A percentile compares a stretch with the other conserved stretches of the same genome.
Evolutionary conservation across 306 rosid genomes (phyloP).

Genomic region (Quillaja saponaria): DNA sequence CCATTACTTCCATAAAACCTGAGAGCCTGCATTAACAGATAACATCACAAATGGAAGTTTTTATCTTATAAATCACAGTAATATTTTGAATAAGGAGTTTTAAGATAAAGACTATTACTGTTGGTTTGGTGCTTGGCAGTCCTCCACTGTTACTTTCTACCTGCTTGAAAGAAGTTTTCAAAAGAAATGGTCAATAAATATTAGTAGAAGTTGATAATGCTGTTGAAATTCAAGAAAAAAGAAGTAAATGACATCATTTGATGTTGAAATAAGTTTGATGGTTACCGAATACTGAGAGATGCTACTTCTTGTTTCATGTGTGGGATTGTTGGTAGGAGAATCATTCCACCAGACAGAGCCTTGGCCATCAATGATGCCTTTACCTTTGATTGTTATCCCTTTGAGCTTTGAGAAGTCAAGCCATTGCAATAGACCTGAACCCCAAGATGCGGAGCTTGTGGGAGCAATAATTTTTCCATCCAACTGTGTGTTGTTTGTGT

Average conservation of each 20-base stretch:
- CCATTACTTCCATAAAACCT: conserved; percentile 70
- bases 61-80: no score
- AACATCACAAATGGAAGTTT: not conserved
- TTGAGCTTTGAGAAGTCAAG: conserved; percentile 60
- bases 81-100: not conserved
- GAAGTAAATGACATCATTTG: conserved; percentile 1
- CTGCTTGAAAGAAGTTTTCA: not conserved
- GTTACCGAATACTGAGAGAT: conserved; percentile 9
- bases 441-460: conserved; percentile 57
- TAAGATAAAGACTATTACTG: conserved; percentile 35
- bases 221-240: not conserved
- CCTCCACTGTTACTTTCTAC: conserved; percentile 22
- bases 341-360: conserved; percentile 79
- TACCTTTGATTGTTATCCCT: conserved; percentile 55
- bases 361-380: conserved; percentile 78
- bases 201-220: not conserved
- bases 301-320: conserved; percentile 21
- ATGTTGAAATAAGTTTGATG: not conserved
- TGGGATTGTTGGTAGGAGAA: conserved; percentile 39
- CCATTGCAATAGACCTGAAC: conserved; percentile 70
- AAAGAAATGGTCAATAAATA: not conserved
- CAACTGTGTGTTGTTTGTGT: conserved; percentile 40
- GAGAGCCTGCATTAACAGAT: conserved; percentile 48
- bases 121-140: conserved; percentile 61
- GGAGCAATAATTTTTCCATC: conserved; percentile 79